phyloP scores from a whole-genome alignment of 1,139 yeast genomes.

The Suhomyces bolitotheri region DNA sequence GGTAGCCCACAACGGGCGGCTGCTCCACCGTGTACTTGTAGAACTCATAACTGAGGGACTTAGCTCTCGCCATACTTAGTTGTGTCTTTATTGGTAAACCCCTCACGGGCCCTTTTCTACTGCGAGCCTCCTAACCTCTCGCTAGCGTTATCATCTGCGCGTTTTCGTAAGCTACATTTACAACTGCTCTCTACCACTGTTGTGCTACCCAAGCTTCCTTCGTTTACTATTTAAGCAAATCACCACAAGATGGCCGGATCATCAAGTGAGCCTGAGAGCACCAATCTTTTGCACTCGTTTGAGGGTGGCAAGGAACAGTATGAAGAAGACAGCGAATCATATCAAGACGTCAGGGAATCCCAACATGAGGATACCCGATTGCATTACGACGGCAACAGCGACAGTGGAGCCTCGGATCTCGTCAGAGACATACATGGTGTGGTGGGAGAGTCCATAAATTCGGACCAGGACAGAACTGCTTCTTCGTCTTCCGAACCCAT shows the following conservation, averaged over 20 bases:
- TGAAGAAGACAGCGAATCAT: slow-evolving; percentile 1
- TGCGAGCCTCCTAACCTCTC: no score
- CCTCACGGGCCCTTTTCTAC: no score
- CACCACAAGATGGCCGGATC: background rate
- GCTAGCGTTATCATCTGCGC: no score
- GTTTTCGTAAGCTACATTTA: no score
- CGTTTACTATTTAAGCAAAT: no score
- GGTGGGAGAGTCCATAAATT: slow-evolving; percentile 1
- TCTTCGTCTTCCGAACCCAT: slow-evolving; percentile 1
- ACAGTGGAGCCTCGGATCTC: slow-evolving; percentile 3
- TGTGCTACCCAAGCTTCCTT: no score
- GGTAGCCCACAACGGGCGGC: no score
- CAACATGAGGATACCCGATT: slow-evolving; percentile 6
- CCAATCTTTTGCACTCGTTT: slow-evolving; percentile 12
- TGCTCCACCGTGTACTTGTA: no score
- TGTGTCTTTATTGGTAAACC: no score
- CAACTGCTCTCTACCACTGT: no score
- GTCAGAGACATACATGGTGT: slow-evolving; percentile 6
- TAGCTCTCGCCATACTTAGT: no score
- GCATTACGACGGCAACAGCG: background rate
- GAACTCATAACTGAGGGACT: no score
- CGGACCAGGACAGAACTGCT: slow-evolving; percentile 2
- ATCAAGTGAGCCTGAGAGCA: slow-evolving; percentile 2
- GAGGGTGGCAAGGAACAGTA: slow-evolving; percentile 5
- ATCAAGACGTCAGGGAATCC: background rate